Evolutionary conservation across 1,284 basidiomycete species (phyloP).

Genomic region (Boletus sp.): DNA sequence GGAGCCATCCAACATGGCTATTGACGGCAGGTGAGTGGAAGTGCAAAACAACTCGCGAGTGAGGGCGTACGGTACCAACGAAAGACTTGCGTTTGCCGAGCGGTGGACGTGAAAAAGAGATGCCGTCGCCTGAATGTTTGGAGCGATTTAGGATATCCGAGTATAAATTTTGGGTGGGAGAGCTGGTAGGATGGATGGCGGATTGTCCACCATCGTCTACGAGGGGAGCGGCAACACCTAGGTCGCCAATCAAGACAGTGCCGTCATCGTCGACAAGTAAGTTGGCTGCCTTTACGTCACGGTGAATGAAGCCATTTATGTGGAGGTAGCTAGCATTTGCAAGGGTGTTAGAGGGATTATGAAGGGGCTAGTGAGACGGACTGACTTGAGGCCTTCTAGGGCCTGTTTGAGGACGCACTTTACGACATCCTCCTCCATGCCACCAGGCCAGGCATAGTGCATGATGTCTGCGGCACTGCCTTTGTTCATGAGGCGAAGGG

Average conservation of each 20-base stretch:
- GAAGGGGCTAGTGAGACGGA: slow-evolving; percentile 8
- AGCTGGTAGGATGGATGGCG: slow-evolving; percentile 8
- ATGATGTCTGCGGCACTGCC: slow-evolving; percentile 86
- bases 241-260: slow-evolving; percentile 83
- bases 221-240: slow-evolving; percentile 82
- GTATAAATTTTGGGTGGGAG: slow-evolving; percentile 32
- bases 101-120: slow-evolving; percentile 33
- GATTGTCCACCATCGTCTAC: slow-evolving; percentile 53
- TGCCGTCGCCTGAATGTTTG: slow-evolving; percentile 5
- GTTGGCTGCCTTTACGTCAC: slow-evolving; percentile 88
- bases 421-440: slow-evolving; percentile 83
- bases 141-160: slow-evolving; percentile 31
- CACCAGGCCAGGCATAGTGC: slow-evolving; percentile 78
- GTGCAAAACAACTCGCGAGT: not conserved
- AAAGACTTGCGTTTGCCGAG: slow-evolving; percentile 79
- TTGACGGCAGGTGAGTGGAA: slow-evolving; percentile 2
- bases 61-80: slow-evolving; percentile 73
- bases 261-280: slow-evolving; percentile 84
- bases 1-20: slow-evolving; percentile 94
- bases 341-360: slow-evolving; percentile 2
- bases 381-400: slow-evolving; percentile 77
- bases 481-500: slow-evolving; percentile 84
- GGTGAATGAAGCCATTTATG: slow-evolving; percentile 84
- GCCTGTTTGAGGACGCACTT: slow-evolving; percentile 81
- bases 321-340: slow-evolving; percentile 67